Conservation (phyloP, 306 rosid genomes). For the Prunus dulcis region DNA sequence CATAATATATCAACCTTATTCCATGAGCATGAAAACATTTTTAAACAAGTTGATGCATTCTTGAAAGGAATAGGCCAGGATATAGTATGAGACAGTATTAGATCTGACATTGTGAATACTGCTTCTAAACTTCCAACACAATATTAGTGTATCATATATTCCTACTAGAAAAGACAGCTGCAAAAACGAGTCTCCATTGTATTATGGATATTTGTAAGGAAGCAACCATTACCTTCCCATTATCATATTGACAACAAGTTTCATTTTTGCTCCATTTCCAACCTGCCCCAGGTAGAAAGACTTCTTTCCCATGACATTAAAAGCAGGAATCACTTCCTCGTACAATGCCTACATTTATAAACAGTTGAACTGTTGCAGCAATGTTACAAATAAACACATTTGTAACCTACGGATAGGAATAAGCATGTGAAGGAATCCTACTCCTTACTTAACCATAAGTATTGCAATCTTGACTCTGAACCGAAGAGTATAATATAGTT, state of each 20-base stretch:
- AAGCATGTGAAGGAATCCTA: background rate
- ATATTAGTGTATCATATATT: background rate
- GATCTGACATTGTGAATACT: background rate
- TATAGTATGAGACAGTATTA: background rate
- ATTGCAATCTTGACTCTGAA: background rate
- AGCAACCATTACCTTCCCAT: conserved; percentile 77
- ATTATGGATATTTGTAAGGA: conserved; percentile 5
- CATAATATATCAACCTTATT: background rate
- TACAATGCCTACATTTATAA: conserved; percentile 51
- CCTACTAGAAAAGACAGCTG: background rate
- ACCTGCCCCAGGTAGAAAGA: conserved; percentile 86
- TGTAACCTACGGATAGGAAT: background rate
- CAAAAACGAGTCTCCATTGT: background rate
- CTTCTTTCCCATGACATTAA: conserved; percentile 72
- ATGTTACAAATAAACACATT: background rate
- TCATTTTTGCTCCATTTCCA: conserved; percentile 97
- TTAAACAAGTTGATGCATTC: background rate
- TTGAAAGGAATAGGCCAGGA: background rate
- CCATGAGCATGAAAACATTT: background rate
- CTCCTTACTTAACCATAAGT: background rate
- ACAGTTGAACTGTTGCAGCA: conserved; percentile 15
- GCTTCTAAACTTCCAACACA: background rate
- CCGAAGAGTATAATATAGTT: background rate
- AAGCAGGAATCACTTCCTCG: conserved; percentile 62
- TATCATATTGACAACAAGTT: conserved; percentile 93